Evolutionary conservation across 108 stramenopile species (phyloP).

Genomic region (Skeletonema potamos): DNA sequence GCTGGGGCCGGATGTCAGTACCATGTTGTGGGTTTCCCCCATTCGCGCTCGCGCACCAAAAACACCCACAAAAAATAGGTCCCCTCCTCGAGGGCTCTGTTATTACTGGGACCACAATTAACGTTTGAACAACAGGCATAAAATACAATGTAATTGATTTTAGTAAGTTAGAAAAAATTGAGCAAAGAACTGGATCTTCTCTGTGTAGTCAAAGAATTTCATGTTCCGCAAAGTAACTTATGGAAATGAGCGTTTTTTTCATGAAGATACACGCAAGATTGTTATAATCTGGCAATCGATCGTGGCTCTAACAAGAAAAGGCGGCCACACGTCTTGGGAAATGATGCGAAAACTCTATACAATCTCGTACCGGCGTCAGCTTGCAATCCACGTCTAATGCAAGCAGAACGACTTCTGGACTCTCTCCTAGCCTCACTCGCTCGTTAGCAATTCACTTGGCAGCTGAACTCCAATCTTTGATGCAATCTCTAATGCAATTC

Average conservation of each 20-base stretch:
- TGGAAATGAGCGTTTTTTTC: neutral
- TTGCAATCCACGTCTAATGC: conserved; percentile 1
- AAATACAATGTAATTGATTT: neutral
- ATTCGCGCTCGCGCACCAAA: no score
- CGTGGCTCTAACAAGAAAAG: neutral
- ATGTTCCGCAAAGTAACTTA: neutral
- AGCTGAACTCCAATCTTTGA: conserved; percentile 28
- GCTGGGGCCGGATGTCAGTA: no score
- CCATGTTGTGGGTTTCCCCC: no score
- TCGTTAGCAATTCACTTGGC: conserved; percentile 17
- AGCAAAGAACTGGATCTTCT: neutral
- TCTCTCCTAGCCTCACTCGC: neutral
- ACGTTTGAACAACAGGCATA: neutral
- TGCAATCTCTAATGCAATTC: conserved; percentile 30
- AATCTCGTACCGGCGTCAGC: neutral
- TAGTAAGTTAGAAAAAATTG: neutral
- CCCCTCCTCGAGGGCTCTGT: no score
- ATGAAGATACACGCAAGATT: neutral
- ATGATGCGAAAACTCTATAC: neutral
- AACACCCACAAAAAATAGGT: no score
- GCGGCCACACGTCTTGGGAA: neutral
- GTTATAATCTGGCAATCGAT: neutral
- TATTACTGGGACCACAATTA: no score
- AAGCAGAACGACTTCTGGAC: neutral
- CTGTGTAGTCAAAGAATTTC: neutral